Evolutionary conservation across 2,329 filamentous ascomycete genomes (phyloP), one percentile per base, ranked within the genome.

Genomic region (Anthostomella pinea): DNA sequence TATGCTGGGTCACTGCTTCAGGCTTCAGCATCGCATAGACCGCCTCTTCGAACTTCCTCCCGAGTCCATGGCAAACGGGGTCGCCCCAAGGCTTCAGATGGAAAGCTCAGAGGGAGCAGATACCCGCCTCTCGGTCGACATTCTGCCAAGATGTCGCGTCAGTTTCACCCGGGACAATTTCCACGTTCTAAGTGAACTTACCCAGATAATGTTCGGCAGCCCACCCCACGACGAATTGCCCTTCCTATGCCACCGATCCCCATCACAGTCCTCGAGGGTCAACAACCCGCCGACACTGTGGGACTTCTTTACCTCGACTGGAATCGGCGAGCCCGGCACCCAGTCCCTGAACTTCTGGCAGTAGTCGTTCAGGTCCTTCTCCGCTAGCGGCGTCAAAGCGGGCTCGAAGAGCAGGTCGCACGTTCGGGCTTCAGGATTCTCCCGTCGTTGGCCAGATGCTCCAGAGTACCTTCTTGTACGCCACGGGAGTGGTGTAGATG

Each of bases 391-490:
- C 3, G 44, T 56, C 0, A 79, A 63, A 28, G 73, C 73, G 0
- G 72, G 62, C 35, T 57, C 48, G 45, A 76, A 77, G 56, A 79
- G 64, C 27, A 59, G 46, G 1, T 66, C 58, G 0, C 69, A 61
- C 0, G 65, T 72, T 53, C 53, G 0, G 59, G 56, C 14, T 54
- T 61, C 6, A 79, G 60, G 0, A 79, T 45, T 26, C 63, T 68
- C 3, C 65, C 68, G 34, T 78, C 73, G 29, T 76, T 66, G 2
- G 56, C 52, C 0, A 77, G 2, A 79, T 49, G 2, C 70, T 72
- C 3, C 56, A 57, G 3, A 73, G 48, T 5, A 78, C 51, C 22
- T 64, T 64, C 33, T 69, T 42, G 39, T 70, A 77, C 15, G 71
- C 65, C 0, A 42, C 22, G 5, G 67, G 57, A 3, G 58, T 52